These are phyloP conservation scores for Rauvolfia tetraphylla DNA, from an alignment of 257 asterid species.

Conservation along the genomic window DNA sequence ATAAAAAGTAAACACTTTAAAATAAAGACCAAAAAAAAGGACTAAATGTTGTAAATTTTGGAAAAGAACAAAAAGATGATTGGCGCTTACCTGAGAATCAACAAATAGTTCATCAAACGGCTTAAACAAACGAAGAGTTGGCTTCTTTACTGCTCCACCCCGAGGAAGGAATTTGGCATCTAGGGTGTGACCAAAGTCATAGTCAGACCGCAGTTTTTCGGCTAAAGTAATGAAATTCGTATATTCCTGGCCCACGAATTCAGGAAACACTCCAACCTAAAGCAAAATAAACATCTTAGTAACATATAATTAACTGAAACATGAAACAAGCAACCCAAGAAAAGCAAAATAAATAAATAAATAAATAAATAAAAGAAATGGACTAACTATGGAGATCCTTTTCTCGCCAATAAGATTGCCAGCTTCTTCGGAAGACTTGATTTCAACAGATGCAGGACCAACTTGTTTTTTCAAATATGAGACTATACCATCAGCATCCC, in stretches of 20 bases:
- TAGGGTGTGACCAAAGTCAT: conserved; percentile 61
- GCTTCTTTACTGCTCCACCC: conserved; percentile 62
- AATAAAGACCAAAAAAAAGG: not conserved
- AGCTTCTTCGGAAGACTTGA: conserved; percentile 61
- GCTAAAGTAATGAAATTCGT: conserved; percentile 55
- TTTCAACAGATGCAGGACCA: conserved; percentile 80
- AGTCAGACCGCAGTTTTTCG: conserved; percentile 72
- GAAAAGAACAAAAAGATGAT: not conserved
- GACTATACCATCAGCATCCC: conserved; percentile 76
- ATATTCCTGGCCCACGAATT: conserved; percentile 62
- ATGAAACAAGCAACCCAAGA: not conserved
- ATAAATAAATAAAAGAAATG: not conserved
- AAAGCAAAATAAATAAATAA: no score
- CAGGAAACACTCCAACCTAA: conserved; percentile 75
- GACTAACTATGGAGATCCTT: conserved; percentile 52
- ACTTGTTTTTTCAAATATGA: conserved; percentile 66
- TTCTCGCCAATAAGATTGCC: conserved; percentile 45
- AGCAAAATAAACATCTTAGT: not conserved
- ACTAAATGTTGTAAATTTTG: not conserved
- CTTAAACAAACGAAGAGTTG: conserved; percentile 72
- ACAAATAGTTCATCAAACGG: conserved; percentile 74
- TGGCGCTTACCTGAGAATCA: conserved; percentile 55
- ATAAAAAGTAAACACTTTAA: not conserved
- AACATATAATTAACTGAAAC: not conserved
- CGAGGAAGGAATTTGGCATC: conserved; percentile 66